These are phyloP conservation scores for Lasiodiplodia sp. DNA, from an alignment of 2,329 filamentous ascomycete species.

Conservation along the genomic window DNA sequence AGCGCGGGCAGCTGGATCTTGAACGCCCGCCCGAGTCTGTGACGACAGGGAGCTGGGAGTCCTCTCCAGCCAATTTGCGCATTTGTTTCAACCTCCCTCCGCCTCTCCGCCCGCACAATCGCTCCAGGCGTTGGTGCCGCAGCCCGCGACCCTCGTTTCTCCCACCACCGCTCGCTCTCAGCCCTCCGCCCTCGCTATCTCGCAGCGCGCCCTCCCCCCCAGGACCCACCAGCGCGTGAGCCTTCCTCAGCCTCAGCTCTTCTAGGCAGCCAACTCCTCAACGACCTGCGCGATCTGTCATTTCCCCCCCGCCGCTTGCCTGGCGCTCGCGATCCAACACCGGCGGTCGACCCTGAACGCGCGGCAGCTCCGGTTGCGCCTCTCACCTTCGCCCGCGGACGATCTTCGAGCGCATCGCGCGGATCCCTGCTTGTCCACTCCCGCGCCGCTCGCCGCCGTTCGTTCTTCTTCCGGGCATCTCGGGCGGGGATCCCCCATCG, in stretches of 20 bases:
- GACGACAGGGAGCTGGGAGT: slow-evolving; percentile 23
- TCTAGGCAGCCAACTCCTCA: slow-evolving; percentile 13
- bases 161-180: slow-evolving; percentile 15
- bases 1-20: slow-evolving; percentile 16
- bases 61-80: slow-evolving; percentile 24
- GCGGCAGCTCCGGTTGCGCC: slow-evolving; percentile 9
- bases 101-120: slow-evolving; percentile 2
- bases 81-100: slow-evolving; percentile 19
- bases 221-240: slow-evolving; percentile 29
- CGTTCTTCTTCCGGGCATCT: neutral
- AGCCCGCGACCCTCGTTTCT: slow-evolving; percentile 23
- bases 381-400: slow-evolving; percentile 1
- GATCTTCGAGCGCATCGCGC: slow-evolving; percentile 12
- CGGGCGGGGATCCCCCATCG: slow-evolving; percentile 18
- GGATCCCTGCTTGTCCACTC: slow-evolving; percentile 14
- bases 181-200: slow-evolving; percentile 13
- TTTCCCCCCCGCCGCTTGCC: slow-evolving; percentile 12
- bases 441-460: slow-evolving; percentile 3
- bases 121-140: slow-evolving; percentile 7
- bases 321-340: neutral
- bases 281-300: slow-evolving; percentile 24
- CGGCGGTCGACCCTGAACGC: slow-evolving; percentile 19
- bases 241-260: slow-evolving; percentile 8
- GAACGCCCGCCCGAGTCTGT: slow-evolving; percentile 23
- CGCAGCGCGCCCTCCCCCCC: slow-evolving; percentile 1